Base-by-base conservation (phyloP, 257 asterid genomes). In the Capsicum rhomboideum region DNA sequence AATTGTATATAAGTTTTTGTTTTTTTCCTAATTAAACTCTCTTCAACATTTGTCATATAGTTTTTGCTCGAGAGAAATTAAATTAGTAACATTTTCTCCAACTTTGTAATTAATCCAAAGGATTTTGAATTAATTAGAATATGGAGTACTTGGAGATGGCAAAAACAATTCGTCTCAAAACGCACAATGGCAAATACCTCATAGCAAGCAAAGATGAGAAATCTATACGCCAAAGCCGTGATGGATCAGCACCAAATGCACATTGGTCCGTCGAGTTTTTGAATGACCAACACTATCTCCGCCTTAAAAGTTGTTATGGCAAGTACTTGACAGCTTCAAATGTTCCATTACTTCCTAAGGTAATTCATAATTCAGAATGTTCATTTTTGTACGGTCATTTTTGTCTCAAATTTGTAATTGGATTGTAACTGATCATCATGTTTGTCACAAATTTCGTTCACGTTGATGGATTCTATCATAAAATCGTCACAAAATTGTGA, bases 201-300 rank as follows among this genome's bases (percentile, higher is more conserved):
- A 68, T 89, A 11, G 99, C 99, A 10, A 93, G 93, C 54, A 82
- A 89, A 11, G 97, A 96, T 71, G 88, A 90, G 42, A 93, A 90
- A 80, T 86, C 86, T 10, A 98, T 96, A 46, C 31, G 83, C 85
- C 98, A 93, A 40, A 94, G 90, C 14, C 96, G 97, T 1, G 81
- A 87, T 3, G 94, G 94, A 46, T 54, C 95, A 4, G 52, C 89
- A 21, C 84, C 55, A 28, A 71, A 88, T 14, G 94, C 91, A 34
- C 86, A 79, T 83, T 96, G 99, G 99, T 53, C 86, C 4, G 97
- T 96, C 0, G 99, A 94, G 85, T 87, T 91, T 61, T 94, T 94
- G 21, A 93, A 91, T 14, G 55, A 20, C 5, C 96, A 90, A 2
- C 80, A 67, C 78, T 91, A 91, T 1, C 85, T 94, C 0, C 97